Conservation (phyloP, 1,139 yeast species). For the Blastobotrys apis region DNA sequence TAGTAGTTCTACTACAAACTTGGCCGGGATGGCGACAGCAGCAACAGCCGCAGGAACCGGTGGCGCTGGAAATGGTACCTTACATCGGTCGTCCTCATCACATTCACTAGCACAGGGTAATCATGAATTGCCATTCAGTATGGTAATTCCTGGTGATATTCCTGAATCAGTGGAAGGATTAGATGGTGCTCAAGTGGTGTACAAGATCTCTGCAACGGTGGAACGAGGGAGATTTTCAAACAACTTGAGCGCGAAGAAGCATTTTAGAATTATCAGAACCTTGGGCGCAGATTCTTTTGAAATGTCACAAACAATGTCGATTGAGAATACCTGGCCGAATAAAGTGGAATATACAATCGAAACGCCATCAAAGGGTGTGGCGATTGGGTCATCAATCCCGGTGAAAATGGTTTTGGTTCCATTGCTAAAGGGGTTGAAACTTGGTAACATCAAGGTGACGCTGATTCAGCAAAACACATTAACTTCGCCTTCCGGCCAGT, state of each 20-base stretch:
- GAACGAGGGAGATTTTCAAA: slow-evolving; percentile 78
- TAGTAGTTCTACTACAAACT: slow-evolving; percentile 12
- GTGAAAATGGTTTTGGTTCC: slow-evolving; percentile 74
- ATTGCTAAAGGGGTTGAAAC: slow-evolving; percentile 66
- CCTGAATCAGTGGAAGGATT: slow-evolving; percentile 90
- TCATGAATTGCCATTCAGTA: slow-evolving; percentile 85
- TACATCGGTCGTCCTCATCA: slow-evolving; percentile 13
- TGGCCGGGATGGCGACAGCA: slow-evolving; percentile 9
- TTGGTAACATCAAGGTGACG: slow-evolving; percentile 66
- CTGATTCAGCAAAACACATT: slow-evolving; percentile 51
- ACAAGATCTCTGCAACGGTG: slow-evolving; percentile 70
- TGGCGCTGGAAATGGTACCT: neutral
- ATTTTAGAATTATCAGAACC: slow-evolving; percentile 81
- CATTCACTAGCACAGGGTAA: slow-evolving; percentile 49
- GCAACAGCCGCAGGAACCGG: neutral
- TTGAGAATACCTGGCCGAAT: slow-evolving; percentile 93
- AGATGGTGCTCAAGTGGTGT: slow-evolving; percentile 77
- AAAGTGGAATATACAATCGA: slow-evolving; percentile 88
- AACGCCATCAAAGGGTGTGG: slow-evolving; percentile 83
- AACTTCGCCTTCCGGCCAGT: slow-evolving; percentile 34
- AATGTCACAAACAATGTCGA: slow-evolving; percentile 85
- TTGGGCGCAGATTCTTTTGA: slow-evolving; percentile 85
- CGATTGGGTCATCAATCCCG: slow-evolving; percentile 78
- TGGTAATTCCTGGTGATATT: slow-evolving; percentile 77
- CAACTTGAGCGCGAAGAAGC: slow-evolving; percentile 63